Evolutionary conservation across 768 basidiomycete genomes (phyloP), one percentile per base, ranked within the genome.

Genomic region (Kwoniella europaea): DNA sequence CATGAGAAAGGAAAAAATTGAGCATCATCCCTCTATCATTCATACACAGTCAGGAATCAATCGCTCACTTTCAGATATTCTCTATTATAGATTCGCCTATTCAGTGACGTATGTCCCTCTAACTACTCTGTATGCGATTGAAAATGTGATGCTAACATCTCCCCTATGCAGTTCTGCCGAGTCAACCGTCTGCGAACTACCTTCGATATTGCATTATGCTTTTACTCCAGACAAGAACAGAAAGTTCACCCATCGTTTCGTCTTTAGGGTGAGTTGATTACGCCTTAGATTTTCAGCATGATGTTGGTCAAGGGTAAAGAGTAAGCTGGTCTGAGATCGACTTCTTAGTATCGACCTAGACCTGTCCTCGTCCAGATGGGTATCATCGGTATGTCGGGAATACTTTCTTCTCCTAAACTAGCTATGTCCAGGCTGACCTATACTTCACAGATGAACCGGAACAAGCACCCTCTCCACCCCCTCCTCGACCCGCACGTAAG

Each of bases 371-470:
- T 35, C 3, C 44, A 63, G 9, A 50, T 50, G 46, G 3, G 62
- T 10, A 46, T 63, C 12, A 63, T 63, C 22, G 62, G 62, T 63
- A 53, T 15, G 62, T 52, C 2, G 10, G 20, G 52, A 13, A 57
- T 13, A 3, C 4, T 20, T n/a, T 50, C 22, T 20, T 22, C 2
- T 44, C 16, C 2, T 60, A 13, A 2, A 16, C 6, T 4, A 29
- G 13, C 6, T 20, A 41, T 13, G 15, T 35, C 5, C 35, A 13
- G 15, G 43, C 42, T 10, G 16, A 13, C 10, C 16, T 6, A 10
- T 16, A 13, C 59, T 13, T 29, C 61, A 35, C 24, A 64, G 63
- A 64, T 41, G 53, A 53, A 13, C 63, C 63, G 3, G 63, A 64
- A 55, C 29, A 2, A 27, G 20, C 54, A 2, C 29, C 20, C 2